phyloP scores from a whole-genome alignment of 1,284 basidiomycete species.

The Sporisorium exsertum region DNA sequence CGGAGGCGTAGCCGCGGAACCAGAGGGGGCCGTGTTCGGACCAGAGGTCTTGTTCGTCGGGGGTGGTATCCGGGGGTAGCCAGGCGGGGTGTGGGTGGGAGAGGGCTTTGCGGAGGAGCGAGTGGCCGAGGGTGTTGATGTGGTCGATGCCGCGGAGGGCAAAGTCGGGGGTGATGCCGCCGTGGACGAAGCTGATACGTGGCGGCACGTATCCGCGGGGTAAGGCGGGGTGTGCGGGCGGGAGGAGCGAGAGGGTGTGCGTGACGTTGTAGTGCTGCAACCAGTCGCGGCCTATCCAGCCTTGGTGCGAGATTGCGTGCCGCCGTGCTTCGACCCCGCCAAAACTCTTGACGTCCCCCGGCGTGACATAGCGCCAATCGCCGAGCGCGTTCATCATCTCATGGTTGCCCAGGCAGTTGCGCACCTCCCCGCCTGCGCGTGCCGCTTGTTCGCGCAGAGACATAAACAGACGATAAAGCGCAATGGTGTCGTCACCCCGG shows the following conservation, averaged over 20 bases:
- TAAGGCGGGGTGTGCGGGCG: constrained; percentile 9
- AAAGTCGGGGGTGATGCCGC: constrained; percentile 62
- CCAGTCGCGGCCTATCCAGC: constrained; percentile 67
- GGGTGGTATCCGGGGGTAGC: constrained; percentile 43
- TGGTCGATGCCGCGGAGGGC: constrained; percentile 40
- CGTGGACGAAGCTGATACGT: constrained; percentile 61
- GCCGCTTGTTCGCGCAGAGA: constrained; percentile 52
- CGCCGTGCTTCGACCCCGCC: constrained; percentile 54
- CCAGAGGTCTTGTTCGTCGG: constrained; percentile 54
- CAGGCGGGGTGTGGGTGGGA: constrained; percentile 8
- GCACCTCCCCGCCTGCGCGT: constrained; percentile 51
- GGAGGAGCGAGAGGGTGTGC: constrained; percentile 45
- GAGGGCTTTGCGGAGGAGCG: constrained; percentile 56
- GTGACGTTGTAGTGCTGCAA: constrained; percentile 58
- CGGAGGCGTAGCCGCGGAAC: constrained; percentile 65
- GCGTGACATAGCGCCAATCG: constrained; percentile 71
- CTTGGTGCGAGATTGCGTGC: constrained; percentile 69
- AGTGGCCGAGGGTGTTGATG: constrained; percentile 57
- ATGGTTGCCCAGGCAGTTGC: constrained; percentile 59
- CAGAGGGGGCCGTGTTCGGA: constrained; percentile 61
- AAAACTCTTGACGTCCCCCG: constrained; percentile 69
- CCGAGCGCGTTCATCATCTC: constrained; percentile 68
- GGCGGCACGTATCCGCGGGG: constrained; percentile 26
- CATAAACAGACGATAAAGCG: constrained; percentile 61
- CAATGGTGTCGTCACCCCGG: constrained; percentile 66